These are phyloP conservation scores for Abrus pulchellus DNA, from an alignment of 306 rosid genomes.

Conservation along the genomic window DNA sequence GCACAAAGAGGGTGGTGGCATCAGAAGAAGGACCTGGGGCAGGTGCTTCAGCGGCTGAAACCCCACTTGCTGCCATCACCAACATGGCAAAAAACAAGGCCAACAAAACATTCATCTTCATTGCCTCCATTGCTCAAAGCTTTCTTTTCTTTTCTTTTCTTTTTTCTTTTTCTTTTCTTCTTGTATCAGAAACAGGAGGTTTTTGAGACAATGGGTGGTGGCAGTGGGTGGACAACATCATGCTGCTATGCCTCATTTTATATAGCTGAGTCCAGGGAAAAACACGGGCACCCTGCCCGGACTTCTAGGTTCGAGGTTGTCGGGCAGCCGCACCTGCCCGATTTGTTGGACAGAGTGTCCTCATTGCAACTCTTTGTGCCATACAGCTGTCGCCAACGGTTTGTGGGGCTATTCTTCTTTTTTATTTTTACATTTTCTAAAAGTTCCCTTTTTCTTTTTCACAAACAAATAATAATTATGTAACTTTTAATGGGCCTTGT, in stretches of 20 bases:
- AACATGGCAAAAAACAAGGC: slow-evolving; percentile 43
- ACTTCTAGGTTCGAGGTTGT: neutral
- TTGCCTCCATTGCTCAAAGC: slow-evolving; percentile 51
- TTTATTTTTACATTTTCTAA: neutral
- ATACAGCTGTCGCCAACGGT: slow-evolving; percentile 68
- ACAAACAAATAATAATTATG: neutral
- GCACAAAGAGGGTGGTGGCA: slow-evolving; percentile 51
- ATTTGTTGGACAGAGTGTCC: slow-evolving; percentile 53
- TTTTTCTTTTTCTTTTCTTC: too few relatives aligned
- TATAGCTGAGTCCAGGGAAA: slow-evolving; percentile 45
- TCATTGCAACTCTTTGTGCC: slow-evolving; percentile 38
- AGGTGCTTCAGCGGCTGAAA: slow-evolving; percentile 62
- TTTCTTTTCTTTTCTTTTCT: neutral
- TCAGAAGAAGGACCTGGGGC: slow-evolving; percentile 67
- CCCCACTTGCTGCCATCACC: slow-evolving; percentile 47
- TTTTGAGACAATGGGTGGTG: slow-evolving; percentile 21
- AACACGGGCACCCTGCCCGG: slow-evolving; percentile 50
- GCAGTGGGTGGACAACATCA: slow-evolving; percentile 37
- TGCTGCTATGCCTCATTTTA: slow-evolving; percentile 27
- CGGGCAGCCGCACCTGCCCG: slow-evolving; percentile 45
- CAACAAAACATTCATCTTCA: slow-evolving; percentile 54
- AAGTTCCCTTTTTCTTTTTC: neutral
- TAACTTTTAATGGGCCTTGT: slow-evolving; percentile 2
- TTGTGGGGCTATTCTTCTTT: slow-evolving; percentile 9
- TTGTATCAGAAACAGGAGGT: neutral